Evolutionary conservation across 2,329 filamentous ascomycete species (phyloP), one percentile per base, ranked within the genome.

Genomic region (Volutella citrinella): DNA sequence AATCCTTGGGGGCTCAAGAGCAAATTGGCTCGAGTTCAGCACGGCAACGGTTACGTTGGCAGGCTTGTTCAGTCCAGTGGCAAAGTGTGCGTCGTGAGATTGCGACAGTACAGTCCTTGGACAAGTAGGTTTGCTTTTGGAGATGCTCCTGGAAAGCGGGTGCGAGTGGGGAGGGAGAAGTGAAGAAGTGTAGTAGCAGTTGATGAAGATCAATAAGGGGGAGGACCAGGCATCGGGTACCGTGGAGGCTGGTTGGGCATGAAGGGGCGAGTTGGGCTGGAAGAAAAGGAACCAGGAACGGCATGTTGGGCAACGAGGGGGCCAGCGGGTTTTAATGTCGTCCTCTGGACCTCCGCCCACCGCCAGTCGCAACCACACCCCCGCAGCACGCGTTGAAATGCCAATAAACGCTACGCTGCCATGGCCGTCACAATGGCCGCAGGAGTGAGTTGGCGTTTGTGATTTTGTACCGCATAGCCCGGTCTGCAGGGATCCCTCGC

Each of bases 241-340:
- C 8, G 20, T 9, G 20, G 34, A 40, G 27, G 31, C 41, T 40
- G 28, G 48, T 67, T 64, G 60, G 64, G 64, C 61, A 60, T 51
- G 40, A 60, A 65, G 42, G 43, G 49, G 49, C 41, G 43, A 39
- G 53, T 62, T 61, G 59, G 63, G 63, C 57, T 63, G 57, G 36
- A 60, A 61, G 49, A 53, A 53, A 42, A 50, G 45, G 46, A 51
- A 50, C 36, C 34, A 52, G 49, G 47, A 52, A 44, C 30, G 39
- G 42, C 15, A 55, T 21, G 56, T 65, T 60, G 59, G 61, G 63
- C 61, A 54, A 59, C 49, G 58, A 63, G 66, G 69, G 68, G 64
- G 61, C 56, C 55, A 60, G 63, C 63, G 65, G 67, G 63, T 72
- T 74, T 74, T 74, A 74, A 61, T 54, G 52, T 61, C 49, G 46